Conservation (phyloP, 2,329 filamentous ascomycete genomes). For the Fusarium proliferatum region DNA sequence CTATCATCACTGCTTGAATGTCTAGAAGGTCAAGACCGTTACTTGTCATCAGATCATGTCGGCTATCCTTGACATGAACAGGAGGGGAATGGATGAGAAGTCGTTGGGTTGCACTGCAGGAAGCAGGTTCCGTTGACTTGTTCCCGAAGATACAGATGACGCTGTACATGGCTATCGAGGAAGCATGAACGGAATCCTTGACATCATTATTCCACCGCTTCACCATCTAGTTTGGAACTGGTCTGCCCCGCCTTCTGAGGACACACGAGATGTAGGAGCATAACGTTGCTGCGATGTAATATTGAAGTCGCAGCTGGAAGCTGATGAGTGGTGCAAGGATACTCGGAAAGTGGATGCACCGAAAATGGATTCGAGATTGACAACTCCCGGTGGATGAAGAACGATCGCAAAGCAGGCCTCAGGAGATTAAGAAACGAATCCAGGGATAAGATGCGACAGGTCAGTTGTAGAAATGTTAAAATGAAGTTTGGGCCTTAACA, state of each 20-base stretch:
- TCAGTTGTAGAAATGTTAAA: neutral
- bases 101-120: constrained; percentile 4
- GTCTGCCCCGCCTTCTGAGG: constrained; percentile 13
- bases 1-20: neutral
- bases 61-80: neutral
- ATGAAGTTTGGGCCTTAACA: constrained; percentile 1
- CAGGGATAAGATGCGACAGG: neutral
- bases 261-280: constrained; percentile 18
- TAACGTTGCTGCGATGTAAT: neutral
- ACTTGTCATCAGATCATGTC: neutral
- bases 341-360: constrained; percentile 6
- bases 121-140: neutral
- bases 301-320: neutral
- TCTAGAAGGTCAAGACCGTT: neutral
- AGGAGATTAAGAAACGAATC: neutral
- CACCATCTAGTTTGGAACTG: constrained; percentile 3
- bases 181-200: neutral
- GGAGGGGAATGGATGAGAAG: neutral
- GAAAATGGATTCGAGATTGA: constrained; percentile 1
- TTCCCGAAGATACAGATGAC: constrained; percentile 10
- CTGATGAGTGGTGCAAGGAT: neutral
- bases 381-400: neutral
- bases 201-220: constrained; percentile 3
- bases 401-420: neutral
- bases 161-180: neutral